Conservation (phyloP, 78 protist genomes). For the Protostelium mycophagum region DNA sequence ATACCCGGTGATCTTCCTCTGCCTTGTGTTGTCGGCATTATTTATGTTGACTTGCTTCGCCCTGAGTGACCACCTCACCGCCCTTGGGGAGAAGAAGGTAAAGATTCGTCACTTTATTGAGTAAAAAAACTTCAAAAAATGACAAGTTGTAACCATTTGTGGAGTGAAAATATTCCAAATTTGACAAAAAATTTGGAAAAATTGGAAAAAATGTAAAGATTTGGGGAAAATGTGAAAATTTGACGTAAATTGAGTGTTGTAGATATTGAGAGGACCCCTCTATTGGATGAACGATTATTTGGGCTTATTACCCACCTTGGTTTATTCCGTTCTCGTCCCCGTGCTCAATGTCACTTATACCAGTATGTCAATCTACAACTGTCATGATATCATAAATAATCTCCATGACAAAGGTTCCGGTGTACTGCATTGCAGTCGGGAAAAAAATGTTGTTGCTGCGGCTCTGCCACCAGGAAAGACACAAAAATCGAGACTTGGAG, state of each 20-base stretch:
- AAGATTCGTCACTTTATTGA: too few species aligned
- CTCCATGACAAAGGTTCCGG: neutral
- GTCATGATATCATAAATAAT: too few species aligned
- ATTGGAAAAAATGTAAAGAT: too few species aligned
- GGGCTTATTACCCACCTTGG: neutral
- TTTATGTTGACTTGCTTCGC: conserved; percentile 1
- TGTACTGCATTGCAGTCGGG: too few species aligned
- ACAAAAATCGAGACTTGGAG: too few species aligned
- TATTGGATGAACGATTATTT: neutral
- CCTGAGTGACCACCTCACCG: neutral
- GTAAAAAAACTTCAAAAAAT: too few species aligned
- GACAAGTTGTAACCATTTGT: too few species aligned
- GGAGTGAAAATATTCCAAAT: too few species aligned
- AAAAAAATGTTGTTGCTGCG: too few species aligned
- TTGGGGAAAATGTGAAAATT: too few species aligned
- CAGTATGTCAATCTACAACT: neutral
- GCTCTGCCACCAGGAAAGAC: too few species aligned
- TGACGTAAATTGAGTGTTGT: neutral
- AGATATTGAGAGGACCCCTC: neutral
- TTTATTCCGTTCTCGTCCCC: neutral
- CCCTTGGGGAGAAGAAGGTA: neutral
- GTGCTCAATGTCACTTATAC: neutral
- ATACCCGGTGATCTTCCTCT: neutral
- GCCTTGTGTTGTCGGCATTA: neutral
- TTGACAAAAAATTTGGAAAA: too few species aligned